A percentile compares a stretch with the other conserved stretches of the same genome.
Evolutionary conservation across 495 filamentous ascomycete genomes (phyloP).

Genomic region (Tuber microsphaerosporum): DNA sequence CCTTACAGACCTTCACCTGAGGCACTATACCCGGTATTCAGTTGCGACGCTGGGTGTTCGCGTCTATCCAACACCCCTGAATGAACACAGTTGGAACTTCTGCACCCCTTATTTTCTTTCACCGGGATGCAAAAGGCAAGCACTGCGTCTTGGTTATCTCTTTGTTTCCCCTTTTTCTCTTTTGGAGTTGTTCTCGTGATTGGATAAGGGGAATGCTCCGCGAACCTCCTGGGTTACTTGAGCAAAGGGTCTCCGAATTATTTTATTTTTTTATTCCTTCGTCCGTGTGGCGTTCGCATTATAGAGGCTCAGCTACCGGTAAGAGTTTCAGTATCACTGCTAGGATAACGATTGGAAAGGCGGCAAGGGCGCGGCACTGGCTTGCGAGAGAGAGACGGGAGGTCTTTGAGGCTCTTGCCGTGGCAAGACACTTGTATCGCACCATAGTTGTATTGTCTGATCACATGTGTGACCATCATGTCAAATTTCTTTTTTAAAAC

Average conservation of each 20-base stretch:
- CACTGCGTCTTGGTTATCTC: not conserved
- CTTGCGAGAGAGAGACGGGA: not conserved
- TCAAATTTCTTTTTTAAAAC: not conserved
- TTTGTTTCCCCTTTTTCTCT: too few species aligned
- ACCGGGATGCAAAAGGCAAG: not conserved
- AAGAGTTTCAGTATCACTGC: not conserved
- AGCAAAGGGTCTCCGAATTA: not conserved
- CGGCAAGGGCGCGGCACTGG: not conserved
- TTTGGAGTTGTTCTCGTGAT: not conserved
- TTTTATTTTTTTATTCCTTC: not conserved
- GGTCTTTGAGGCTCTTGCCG: not conserved
- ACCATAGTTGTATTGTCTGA: not conserved
- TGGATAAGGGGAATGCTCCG: not conserved
- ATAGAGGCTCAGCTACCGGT: not conserved
- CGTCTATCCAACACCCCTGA: too few species aligned
- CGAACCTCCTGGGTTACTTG: too few species aligned
- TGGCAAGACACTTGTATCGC: not conserved
- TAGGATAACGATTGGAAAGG: not conserved
- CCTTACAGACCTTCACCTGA: too few species aligned
- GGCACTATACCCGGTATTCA: too few species aligned
- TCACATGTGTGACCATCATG: not conserved
- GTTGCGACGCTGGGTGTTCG: too few species aligned
- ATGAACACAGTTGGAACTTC: not conserved
- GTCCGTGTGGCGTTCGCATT: not conserved
- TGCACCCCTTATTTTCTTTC: not conserved